A percentile compares a stretch with the other conserved stretches of the same genome.
Conservation (phyloP, 208 protist genomes). For the Balamuthia mandrillaris region DNA sequence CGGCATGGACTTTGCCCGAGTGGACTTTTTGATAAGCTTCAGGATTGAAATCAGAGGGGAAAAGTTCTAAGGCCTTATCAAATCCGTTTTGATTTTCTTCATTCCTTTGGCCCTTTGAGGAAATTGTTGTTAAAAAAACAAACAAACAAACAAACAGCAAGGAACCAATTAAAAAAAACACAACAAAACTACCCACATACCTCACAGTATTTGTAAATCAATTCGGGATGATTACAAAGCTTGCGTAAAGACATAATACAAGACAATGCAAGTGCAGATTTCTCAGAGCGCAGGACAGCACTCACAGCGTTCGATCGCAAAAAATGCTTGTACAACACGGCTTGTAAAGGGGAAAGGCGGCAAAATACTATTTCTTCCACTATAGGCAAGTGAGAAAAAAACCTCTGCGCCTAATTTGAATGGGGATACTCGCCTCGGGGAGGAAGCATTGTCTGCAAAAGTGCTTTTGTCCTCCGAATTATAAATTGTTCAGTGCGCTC, state of each 20-base stretch:
- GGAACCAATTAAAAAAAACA: neutral
- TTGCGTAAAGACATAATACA: slow-evolving; percentile 24
- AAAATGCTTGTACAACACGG: neutral
- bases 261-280: neutral
- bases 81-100: neutral
- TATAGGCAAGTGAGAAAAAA: neutral
- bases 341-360: neutral
- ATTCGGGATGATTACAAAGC: slow-evolving; percentile 14
- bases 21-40: neutral
- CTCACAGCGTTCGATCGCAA: neutral
- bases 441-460: too few relatives aligned
- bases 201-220: neutral
- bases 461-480: too few relatives aligned
- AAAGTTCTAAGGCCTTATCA: neutral
- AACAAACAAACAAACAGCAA: neutral
- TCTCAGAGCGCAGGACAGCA: neutral
- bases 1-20: neutral
- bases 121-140: neutral
- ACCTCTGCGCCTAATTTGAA: too few relatives aligned
- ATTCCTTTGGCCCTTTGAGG: neutral
- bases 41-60: neutral
- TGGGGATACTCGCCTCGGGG: too few relatives aligned
- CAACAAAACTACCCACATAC: neutral
- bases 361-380: slow-evolving; percentile 36
- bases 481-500: too few relatives aligned